Conservation (phyloP, 331 rosid genomes). For the Quercus tomentella region DNA sequence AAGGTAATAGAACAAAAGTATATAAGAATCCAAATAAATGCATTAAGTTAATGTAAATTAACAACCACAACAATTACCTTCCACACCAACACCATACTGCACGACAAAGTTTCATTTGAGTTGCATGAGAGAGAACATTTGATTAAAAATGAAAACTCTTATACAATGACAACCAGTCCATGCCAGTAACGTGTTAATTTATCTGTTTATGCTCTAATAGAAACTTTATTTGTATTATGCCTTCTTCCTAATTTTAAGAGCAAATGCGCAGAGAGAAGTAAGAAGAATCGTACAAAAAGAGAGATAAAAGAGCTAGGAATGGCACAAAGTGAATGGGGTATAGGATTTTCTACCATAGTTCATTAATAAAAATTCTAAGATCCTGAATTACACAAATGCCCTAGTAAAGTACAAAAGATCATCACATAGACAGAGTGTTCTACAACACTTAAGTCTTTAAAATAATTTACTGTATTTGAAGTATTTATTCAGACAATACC, state of each 20-base stretch:
- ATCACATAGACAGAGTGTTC: not conserved
- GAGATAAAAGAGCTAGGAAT: not conserved
- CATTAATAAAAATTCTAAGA: no score
- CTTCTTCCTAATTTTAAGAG: not conserved
- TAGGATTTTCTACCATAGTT: no score
- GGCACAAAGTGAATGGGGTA: no score
- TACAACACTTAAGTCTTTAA: not conserved
- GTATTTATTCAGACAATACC: no score
- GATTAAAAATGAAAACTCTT: not conserved
- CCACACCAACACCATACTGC: constrained; percentile 90
- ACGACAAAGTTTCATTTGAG: no score
- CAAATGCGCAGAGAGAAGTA: not conserved
- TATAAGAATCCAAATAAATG: not conserved
- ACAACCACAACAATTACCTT: constrained; percentile 43
- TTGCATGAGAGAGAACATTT: no score
- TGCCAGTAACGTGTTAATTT: not conserved
- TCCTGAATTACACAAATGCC: not conserved
- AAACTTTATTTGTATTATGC: not conserved
- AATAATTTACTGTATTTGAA: not conserved
- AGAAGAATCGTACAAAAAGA: not conserved
- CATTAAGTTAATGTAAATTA: not conserved
- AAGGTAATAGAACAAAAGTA: not conserved
- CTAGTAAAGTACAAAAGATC: not conserved
- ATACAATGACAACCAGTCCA: not conserved
- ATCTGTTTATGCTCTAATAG: not conserved